Evolutionary conservation across 352 stramenopile species (phyloP), one percentile per base, ranked within the genome.

Genomic region (Pythium sp.): DNA sequence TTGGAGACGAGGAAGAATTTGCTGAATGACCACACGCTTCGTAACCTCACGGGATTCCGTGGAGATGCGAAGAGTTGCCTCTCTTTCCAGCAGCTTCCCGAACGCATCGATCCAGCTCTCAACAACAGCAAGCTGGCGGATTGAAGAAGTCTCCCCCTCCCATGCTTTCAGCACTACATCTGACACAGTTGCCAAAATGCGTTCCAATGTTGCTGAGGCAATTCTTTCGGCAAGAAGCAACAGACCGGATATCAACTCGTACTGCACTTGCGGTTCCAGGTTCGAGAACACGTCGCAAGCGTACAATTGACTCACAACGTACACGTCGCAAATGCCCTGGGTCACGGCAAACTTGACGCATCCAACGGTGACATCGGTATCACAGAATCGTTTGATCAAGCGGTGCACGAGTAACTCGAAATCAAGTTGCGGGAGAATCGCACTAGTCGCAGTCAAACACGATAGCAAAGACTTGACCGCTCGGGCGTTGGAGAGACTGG

Each of bases 311-410:
- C 63, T 22, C 47, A 70, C 67, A 15, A 77, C 26, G 47, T 81
- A 64, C 32, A 75, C 63, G 32, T 84, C 75, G 64, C 77, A 84
- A 57, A 60, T 74, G 18, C 68, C 71, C 71, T 82, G 76, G 1
- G 75, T 78, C 32, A 63, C 68, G n/a, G 75, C 69, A 24, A 84
- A 78, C 32, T 65, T 58, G 64, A 84, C 36, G 56, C 72, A 81
- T 12, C 58, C 53, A 8, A 66, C 20, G 28, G 65, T 83, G 5
- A 67, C 64, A 28, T 75, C 64, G 36, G 62, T 60, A 28, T 71
- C 47, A 9, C 58, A 71, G 9, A 36, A 65, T 26, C 34, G 65
- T 34, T 65, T 66, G 47, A 65, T 53, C 32, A 71, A 34, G 20
- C 64, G 64, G 24, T 57, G 64, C 41, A 71, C 59, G 12, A 53